These are phyloP conservation scores for Podospora australis DNA, from an alignment of 495 filamentous ascomycete species.

Conservation along the genomic window DNA sequence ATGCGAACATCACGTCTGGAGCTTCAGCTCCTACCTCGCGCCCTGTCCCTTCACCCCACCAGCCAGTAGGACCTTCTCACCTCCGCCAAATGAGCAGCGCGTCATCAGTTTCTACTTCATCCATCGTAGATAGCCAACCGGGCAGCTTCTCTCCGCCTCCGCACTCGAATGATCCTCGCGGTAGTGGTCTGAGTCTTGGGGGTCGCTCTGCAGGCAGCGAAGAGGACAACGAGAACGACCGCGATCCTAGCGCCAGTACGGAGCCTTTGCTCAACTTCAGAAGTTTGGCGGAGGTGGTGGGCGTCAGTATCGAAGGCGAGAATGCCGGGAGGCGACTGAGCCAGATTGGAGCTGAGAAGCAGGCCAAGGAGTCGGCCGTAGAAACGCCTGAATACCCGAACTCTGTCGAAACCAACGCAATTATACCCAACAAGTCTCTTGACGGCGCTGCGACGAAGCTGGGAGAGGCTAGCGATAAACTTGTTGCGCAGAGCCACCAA, in stretches of 20 bases:
- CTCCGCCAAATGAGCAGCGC: constrained; percentile 75
- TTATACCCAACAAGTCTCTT: not conserved
- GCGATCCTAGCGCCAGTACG: constrained; percentile 45
- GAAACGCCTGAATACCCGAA: not conserved
- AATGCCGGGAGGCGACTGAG: constrained; percentile 26
- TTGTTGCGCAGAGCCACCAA: not conserved
- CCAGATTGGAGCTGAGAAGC: constrained; percentile 19
- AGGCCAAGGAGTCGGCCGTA: not conserved
- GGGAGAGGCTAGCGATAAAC: not conserved
- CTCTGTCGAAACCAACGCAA: not conserved
- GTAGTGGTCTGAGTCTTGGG: constrained; percentile 36
- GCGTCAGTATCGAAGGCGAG: constrained; percentile 42
- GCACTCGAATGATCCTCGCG: constrained; percentile 40
- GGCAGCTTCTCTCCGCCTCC: constrained; percentile 44
- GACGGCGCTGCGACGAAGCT: not conserved
- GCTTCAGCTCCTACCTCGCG: constrained; percentile 22
- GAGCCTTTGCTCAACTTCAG: constrained; percentile 91
- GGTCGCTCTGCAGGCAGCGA: constrained; percentile 33
- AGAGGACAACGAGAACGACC: constrained; percentile 30
- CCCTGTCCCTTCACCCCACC: constrained; percentile 36
- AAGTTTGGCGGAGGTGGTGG: constrained; percentile 80
- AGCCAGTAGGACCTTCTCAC: constrained; percentile 53
- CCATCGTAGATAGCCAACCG: constrained; percentile 56
- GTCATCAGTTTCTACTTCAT: constrained; percentile 74
- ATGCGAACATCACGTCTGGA: constrained; percentile 12